Conservation (phyloP, 176 grass and related monocot species). For the Oryza longistaminata region DNA sequence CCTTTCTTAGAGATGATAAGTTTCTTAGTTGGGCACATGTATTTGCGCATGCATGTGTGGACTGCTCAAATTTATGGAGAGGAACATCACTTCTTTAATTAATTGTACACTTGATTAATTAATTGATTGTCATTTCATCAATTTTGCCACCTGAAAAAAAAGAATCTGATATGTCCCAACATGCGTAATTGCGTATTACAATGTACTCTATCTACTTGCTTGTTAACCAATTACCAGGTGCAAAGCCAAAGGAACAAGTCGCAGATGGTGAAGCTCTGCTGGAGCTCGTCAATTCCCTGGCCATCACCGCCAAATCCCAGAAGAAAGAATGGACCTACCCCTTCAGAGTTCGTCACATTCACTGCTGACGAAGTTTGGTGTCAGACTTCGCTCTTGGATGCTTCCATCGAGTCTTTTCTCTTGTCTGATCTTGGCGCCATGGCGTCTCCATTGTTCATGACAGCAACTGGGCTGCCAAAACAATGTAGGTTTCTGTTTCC, state of each 20-base stretch:
- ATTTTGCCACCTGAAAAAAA: background rate
- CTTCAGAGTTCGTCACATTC: background rate
- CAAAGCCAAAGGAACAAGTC: background rate
- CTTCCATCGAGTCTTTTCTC: background rate
- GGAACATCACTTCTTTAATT: background rate
- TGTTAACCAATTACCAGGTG: background rate
- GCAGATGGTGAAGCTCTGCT: background rate
- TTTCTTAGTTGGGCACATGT: background rate
- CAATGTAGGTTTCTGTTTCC: constrained; percentile 39
- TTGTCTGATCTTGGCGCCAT: background rate
- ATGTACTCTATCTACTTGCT: background rate
- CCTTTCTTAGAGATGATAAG: background rate
- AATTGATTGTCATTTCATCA: background rate
- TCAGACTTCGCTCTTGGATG: background rate
- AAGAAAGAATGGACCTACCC: background rate
- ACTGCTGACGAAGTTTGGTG: background rate
- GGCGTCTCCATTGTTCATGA: background rate
- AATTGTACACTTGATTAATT: background rate
- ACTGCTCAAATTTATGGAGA: background rate
- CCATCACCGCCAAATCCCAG: background rate
- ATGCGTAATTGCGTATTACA: background rate
- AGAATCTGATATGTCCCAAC: background rate
- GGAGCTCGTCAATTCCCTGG: background rate
- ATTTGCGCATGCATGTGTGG: background rate
- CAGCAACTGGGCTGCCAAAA: constrained; percentile 22